These are phyloP conservation scores for Camelina sativa DNA, from an alignment of 345 rosid genomes.

Conservation along the genomic window DNA sequence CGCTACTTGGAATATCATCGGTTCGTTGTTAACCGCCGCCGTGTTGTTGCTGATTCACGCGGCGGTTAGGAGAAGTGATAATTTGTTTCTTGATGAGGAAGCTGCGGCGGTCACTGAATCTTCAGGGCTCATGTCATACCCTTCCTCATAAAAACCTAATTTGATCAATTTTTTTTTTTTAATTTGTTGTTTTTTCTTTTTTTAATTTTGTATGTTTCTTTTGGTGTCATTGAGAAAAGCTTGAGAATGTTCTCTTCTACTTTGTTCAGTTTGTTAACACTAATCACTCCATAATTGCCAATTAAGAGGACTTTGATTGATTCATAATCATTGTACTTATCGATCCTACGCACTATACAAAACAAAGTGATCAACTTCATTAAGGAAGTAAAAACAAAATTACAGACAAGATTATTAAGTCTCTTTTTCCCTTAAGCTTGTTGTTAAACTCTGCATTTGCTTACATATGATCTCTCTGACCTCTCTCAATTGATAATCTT, in stretches of 20 bases:
- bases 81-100: conserved; percentile 67
- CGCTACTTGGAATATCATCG: conserved; percentile 63
- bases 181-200: neutral
- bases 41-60: conserved; percentile 66
- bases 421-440: conserved; percentile 19
- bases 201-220: neutral
- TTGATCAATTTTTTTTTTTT: neutral
- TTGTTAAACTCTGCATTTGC: conserved; percentile 9
- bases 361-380: neutral
- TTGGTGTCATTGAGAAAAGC: conserved; percentile 18
- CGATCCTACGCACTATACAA: neutral
- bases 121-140: conserved; percentile 48
- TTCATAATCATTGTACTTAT: neutral
- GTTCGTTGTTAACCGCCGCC: conserved; percentile 57
- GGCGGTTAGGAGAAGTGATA: conserved; percentile 64
- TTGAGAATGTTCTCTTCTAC: neutral
- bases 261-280: conserved; percentile 6
- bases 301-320: neutral
- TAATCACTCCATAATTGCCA: neutral
- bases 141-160: conserved; percentile 23
- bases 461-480: conserved; percentile 27
- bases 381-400: no score
- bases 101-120: conserved; percentile 43
- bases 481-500: conserved; percentile 56
- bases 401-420: no score